Conservation (phyloP, 768 basidiomycete species). For the Polyporus arcularius region DNA sequence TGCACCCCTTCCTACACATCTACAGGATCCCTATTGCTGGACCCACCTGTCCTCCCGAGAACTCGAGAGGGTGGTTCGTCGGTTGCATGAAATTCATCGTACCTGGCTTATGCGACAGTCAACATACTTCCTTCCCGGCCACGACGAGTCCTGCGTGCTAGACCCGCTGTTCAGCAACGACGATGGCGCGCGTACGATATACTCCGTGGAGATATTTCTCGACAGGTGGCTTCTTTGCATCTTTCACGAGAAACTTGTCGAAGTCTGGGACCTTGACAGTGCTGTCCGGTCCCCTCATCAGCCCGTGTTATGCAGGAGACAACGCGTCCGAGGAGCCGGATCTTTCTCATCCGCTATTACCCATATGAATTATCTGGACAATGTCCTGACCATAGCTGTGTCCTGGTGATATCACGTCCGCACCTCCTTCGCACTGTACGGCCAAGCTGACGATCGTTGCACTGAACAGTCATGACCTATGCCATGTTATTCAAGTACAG, state of each 20-base stretch:
- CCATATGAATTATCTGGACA: constrained; percentile 15
- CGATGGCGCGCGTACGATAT: constrained; percentile 24
- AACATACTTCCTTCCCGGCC: constrained; percentile 9
- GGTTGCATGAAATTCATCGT: constrained; percentile 1
- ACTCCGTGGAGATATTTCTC: constrained; percentile 42
- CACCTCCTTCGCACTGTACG: constrained; percentile 6
- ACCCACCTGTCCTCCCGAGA: neutral
- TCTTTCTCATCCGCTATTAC: constrained; percentile 19
- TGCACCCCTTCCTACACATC: constrained; percentile 18
- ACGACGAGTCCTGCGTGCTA: constrained; percentile 3
- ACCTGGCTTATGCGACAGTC: constrained; percentile 20
- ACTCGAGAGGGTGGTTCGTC: constrained; percentile 11
- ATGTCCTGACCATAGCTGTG: constrained; percentile 22
- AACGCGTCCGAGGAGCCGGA: constrained; percentile 9
- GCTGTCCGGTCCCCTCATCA: constrained; percentile 4
- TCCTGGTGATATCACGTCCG: constrained; percentile 23
- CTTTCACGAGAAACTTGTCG: constrained; percentile 42
- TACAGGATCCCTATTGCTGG: constrained; percentile 2
- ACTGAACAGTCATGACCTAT: constrained; percentile 15
- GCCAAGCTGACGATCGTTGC: neutral
- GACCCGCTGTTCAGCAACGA: constrained; percentile 11
- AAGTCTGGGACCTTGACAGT: constrained; percentile 42
- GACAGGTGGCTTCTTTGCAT: constrained; percentile 52
- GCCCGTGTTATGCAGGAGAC: constrained; percentile 9
- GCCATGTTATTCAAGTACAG: constrained; percentile 16